phyloP scores from a whole-genome alignment of 75 land plant genomes.

The Picea sitchensis region DNA sequence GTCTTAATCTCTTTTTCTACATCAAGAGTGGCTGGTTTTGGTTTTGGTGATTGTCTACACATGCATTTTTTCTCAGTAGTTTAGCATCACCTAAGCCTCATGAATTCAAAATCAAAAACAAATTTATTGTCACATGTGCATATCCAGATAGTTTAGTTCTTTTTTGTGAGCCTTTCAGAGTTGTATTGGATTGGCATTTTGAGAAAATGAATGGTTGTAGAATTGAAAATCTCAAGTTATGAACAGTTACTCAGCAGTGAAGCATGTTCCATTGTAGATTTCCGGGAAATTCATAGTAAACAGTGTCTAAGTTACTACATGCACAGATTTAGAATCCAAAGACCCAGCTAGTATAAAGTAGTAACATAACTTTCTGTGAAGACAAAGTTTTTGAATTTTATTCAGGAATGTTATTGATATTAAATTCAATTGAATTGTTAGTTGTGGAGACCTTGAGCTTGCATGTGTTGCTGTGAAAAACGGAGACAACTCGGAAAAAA shows the following conservation, averaged over 20 bases:
- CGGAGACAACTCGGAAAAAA: not conserved
- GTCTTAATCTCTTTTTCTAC: not conserved
- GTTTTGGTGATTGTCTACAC: not conserved
- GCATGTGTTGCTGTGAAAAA: not conserved
- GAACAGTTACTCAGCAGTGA: not conserved
- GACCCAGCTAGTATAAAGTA: not conserved
- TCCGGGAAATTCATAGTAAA: not conserved
- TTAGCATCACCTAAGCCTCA: not conserved
- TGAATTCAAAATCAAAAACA: not conserved
- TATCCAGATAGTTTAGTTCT: not conserved
- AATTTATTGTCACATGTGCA: too few relatives aligned
- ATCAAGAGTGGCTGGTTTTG: not conserved
- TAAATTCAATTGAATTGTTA: not conserved
- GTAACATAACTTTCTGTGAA: not conserved
- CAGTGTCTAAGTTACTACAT: not conserved
- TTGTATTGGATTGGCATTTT: not conserved
- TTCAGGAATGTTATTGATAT: not conserved
- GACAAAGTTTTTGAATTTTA: not conserved
- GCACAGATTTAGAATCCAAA: not conserved
- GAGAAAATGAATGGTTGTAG: not conserved
- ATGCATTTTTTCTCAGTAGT: not conserved
- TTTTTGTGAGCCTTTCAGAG: conserved; percentile 3
- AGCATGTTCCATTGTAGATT: not conserved
- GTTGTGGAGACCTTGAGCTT: not conserved
- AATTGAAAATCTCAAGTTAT: not conserved